phyloP scores from a whole-genome alignment of 305 asterid species.

The Solanum chacoense region DNA sequence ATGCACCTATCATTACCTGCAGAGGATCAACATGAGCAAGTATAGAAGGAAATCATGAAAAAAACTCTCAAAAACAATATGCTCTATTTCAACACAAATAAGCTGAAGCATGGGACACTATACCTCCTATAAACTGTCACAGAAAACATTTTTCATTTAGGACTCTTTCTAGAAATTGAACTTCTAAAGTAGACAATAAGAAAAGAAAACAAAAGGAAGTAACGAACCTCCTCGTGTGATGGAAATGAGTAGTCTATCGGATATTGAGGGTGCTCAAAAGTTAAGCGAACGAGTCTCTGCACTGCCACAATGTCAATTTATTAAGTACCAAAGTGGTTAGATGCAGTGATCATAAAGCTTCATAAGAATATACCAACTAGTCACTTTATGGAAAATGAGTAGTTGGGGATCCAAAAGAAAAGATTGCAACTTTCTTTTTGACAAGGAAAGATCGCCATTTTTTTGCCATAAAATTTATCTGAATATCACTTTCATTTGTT shows the following conservation, averaged over 20 bases:
- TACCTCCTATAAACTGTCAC: background rate
- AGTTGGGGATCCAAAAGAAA: background rate
- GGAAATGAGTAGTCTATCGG: constrained; percentile 73
- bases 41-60: background rate
- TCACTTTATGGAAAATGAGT: background rate
- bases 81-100: background rate
- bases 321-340: constrained; percentile 1
- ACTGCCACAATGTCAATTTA: constrained; percentile 21
- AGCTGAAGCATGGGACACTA: background rate
- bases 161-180: background rate
- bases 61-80: background rate
- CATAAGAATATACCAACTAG: background rate
- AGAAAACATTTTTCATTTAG: background rate
- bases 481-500: background rate
- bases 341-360: background rate
- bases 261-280: constrained; percentile 66
- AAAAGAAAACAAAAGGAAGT: background rate
- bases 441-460: background rate
- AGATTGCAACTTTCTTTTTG: background rate
- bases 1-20: background rate
- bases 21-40: background rate
- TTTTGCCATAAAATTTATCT: background rate
- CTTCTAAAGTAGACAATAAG: background rate
- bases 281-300: constrained; percentile 75
- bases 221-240: constrained; percentile 66